phyloP scores from a whole-genome alignment of 306 rosid genomes.

The Mimosa pudica region DNA sequence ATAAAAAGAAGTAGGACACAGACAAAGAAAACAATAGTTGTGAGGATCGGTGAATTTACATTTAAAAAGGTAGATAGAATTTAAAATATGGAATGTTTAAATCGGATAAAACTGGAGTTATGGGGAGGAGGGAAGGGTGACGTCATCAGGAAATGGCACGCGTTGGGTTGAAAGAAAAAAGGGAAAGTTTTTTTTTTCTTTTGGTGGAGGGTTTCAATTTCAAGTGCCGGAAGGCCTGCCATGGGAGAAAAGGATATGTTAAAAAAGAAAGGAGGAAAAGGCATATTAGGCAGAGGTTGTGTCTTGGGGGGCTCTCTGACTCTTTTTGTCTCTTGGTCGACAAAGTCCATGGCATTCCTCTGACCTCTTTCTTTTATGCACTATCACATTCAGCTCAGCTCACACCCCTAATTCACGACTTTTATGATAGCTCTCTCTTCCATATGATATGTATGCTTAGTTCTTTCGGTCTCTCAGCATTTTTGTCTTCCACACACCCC shows the following conservation, averaged over 20 bases:
- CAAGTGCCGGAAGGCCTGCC: conserved; percentile 46
- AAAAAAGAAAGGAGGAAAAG: not conserved
- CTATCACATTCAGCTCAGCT: conserved; percentile 32
- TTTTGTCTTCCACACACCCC: not conserved
- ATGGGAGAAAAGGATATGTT: not conserved
- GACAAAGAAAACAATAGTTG: conserved; percentile 1
- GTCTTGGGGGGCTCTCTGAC: conserved; percentile 50
- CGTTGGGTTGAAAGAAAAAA: conserved; percentile 53
- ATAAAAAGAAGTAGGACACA: not conserved
- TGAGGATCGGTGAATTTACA: not conserved
- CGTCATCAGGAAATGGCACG: conserved; percentile 64
- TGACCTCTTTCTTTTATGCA: conserved; percentile 30
- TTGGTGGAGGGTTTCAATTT: conserved; percentile 13
- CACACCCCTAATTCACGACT: conserved; percentile 22
- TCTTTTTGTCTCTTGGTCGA: conserved; percentile 64
- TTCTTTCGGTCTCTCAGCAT: conserved; percentile 10
- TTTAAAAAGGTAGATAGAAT: not conserved
- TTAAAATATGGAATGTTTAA: not conserved
- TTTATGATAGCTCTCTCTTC: not conserved
- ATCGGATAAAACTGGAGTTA: not conserved
- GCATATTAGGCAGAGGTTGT: conserved; percentile 29
- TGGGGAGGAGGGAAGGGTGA: conserved; percentile 38
- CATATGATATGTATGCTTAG: not conserved
- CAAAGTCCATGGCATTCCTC: conserved; percentile 54
- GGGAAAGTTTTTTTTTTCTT: not conserved